Evolutionary conservation across 2,329 filamentous ascomycete genomes (phyloP).

Genomic region (Nothophaeocryptopus gaeumannii): DNA sequence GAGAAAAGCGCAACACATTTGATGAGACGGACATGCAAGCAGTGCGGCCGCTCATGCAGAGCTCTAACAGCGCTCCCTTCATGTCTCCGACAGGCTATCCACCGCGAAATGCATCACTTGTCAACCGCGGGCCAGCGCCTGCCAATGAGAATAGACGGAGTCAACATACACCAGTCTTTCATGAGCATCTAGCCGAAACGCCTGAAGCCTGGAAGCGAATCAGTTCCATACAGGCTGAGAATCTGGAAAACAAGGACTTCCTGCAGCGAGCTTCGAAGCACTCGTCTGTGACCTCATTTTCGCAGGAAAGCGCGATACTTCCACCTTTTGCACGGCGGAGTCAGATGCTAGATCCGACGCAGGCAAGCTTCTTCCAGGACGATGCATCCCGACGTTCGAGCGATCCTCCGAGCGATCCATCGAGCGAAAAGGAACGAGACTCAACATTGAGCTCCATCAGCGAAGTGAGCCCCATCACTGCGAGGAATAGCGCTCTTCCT

Average conservation of each 20-base stretch:
- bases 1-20: constrained; percentile 38
- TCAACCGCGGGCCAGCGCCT: constrained; percentile 13
- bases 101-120: constrained; percentile 20
- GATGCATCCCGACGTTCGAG: constrained; percentile 28
- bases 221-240: constrained; percentile 47
- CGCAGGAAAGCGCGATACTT: constrained; percentile 31
- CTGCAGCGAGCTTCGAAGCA: constrained; percentile 44
- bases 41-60: constrained; percentile 2
- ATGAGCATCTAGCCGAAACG: constrained; percentile 59
- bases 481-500: constrained; percentile 14
- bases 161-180: constrained; percentile 58
- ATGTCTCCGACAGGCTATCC: constrained; percentile 15
- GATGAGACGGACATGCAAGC: constrained; percentile 18
- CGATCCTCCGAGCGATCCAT: constrained; percentile 22
- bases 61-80: constrained; percentile 5
- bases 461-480: constrained; percentile 27
- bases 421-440: constrained; percentile 17
- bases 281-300: constrained; percentile 21
- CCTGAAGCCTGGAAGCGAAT: constrained; percentile 40
- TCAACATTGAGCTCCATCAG: constrained; percentile 20
- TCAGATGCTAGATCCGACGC: constrained; percentile 31
- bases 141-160: constrained; percentile 24
- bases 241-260: constrained; percentile 49
- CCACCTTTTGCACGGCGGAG: constrained; percentile 37
- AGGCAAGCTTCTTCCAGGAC: constrained; percentile 28